Conservation (phyloP, 306 rosid species). For the Lathyrus aphaca region DNA sequence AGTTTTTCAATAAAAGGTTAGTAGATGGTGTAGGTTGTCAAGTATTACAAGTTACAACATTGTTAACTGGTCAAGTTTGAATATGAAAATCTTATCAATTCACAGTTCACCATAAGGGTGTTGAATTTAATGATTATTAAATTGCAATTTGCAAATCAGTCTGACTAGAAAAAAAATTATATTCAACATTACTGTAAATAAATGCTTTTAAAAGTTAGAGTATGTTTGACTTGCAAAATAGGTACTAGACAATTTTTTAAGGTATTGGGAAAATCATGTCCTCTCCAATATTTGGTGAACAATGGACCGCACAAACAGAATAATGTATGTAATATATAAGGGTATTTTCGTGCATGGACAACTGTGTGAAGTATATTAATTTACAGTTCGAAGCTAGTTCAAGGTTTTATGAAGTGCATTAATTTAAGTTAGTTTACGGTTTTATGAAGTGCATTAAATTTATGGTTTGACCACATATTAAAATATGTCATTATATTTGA, state of each 20-base stretch:
- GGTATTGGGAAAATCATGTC: background rate
- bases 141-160: conserved; percentile 9
- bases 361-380: background rate
- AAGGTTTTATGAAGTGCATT: conserved; percentile 6
- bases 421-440: background rate
- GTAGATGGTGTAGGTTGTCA: conserved; percentile 25
- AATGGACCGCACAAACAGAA: background rate
- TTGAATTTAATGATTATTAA: conserved; percentile 5
- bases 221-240: background rate
- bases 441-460: conserved; percentile 23
- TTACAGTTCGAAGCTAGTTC: background rate
- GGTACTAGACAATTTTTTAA: too few relatives aligned
- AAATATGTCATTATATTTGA: conserved; percentile 13
- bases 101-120: background rate
- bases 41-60: conserved; percentile 21
- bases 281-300: background rate
- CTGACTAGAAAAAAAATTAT: conserved; percentile 3
- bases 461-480: conserved; percentile 23
- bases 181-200: conserved; percentile 1
- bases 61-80: conserved; percentile 27
- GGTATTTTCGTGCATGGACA: background rate
- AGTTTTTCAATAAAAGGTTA: conserved; percentile 13
- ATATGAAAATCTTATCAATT: conserved; percentile 24
- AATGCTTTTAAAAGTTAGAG: conserved; percentile 9
- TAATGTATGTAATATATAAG: background rate